A percentile compares a stretch with the other conserved stretches of the same genome.
Evolutionary conservation across 148 eudicot species (phyloP).

Genomic region (Nepenthes mirabilis): DNA sequence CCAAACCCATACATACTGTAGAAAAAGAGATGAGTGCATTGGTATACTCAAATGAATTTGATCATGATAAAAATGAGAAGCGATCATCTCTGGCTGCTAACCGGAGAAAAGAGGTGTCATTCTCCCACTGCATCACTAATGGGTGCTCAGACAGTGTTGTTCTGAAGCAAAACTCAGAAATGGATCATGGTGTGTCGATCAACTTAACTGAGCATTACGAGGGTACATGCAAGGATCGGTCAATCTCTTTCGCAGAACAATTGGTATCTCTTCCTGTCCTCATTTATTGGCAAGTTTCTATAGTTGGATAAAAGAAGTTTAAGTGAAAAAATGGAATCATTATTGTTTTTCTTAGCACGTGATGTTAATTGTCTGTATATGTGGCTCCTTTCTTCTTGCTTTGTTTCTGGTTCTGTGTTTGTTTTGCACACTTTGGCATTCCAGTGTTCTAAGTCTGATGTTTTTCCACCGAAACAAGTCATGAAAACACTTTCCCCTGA

Average conservation of each 20-base stretch:
- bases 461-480: too few relatives aligned
- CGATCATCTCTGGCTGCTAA: slow-evolving; percentile 2
- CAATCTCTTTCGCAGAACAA: slow-evolving; percentile 14
- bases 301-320: not conserved
- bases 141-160: slow-evolving; percentile 14
- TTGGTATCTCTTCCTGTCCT: slow-evolving; percentile 14
- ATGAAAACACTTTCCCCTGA: too few relatives aligned
- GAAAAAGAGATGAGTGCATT: slow-evolving; percentile 8
- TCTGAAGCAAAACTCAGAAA: slow-evolving; percentile 12
- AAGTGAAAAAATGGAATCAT: too few relatives aligned
- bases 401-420: too few relatives aligned
- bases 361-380: too few relatives aligned
- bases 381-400: too few relatives aligned
- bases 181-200: slow-evolving; percentile 5
- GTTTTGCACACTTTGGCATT: too few relatives aligned
- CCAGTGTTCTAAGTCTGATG: too few relatives aligned
- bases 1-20: slow-evolving; percentile 4
- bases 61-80: slow-evolving; percentile 4
- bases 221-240: slow-evolving; percentile 8
- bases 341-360: too few relatives aligned
- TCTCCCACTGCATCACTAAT: slow-evolving; percentile 9
- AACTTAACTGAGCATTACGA: slow-evolving; percentile 11
- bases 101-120: slow-evolving; percentile 10
- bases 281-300: not conserved
- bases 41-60: slow-evolving; percentile 6